Base-by-base conservation (phyloP, 345 rosid species). In the Gynandropsis gynandra region DNA sequence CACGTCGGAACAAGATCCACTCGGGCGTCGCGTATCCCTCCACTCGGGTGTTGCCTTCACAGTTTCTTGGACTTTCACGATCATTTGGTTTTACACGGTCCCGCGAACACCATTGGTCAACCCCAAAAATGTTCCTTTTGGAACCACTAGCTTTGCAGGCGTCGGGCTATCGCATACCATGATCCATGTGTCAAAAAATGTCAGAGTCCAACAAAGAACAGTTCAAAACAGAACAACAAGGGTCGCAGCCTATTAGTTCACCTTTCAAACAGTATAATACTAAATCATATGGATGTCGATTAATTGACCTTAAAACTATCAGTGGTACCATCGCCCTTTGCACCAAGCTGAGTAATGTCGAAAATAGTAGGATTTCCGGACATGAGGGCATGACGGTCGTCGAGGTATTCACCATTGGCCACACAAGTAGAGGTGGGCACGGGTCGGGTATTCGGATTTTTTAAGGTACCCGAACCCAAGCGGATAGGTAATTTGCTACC, bases 161-260 rank as follows among this genome's bases (percentile, higher is more conserved):
- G 44, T 58, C n/a, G 65, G 32, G 33, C 58, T 63, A 0, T 29
- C 43, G 66, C 89, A 82, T 10, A 78, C 82, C 21, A 73, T 73
- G 32, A 42, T 53, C 95, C 95, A 82, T 12, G 87, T 35, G 16
- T 72, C 29, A 36, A 63, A 62, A 52, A 85, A 72, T 15, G 83
- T 69, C 83, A n/a, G n/a, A 81, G 69, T 72, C 44, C 14, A 12
- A 4, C 21, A 1, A 24, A 24, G 29, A 24, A 24, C 29, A 24
- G 29, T n/a, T n/a, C 14, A 13, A n/a, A n/a, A n/a, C n/a, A n/a
- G n/a, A n/a, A n/a, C n/a, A 24, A 24, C 29, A 24, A 24, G 29
- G 29, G 29, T 24, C 29, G 29, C 5, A 5, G 5, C 29, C 29
- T n/a, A n/a, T n/a, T n/a, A n/a, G n/a, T n/a, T n/a, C n/a, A n/a